Evolutionary conservation across 1,284 basidiomycete genomes (phyloP).

Genomic region (Apiotrichum laibachii): DNA sequence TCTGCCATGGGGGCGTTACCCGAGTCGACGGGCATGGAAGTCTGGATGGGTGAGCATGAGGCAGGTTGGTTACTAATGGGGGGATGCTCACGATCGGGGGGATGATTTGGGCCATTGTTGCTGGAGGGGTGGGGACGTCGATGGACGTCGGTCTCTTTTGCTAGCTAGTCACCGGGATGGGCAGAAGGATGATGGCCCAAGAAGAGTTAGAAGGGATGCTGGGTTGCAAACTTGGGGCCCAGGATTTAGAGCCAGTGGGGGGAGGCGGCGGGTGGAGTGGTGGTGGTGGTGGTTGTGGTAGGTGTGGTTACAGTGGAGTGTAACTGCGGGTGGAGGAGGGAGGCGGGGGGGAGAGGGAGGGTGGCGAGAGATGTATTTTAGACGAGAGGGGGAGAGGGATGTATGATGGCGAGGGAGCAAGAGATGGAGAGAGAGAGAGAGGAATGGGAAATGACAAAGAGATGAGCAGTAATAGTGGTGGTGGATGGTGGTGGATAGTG

Average conservation of each 20-base stretch:
- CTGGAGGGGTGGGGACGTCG: slow-evolving; percentile 8
- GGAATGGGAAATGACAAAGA: background rate
- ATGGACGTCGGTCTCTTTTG: background rate
- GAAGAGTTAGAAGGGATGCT: background rate
- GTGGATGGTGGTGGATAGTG: too few relatives aligned
- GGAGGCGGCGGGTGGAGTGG: background rate
- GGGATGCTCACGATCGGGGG: slow-evolving; percentile 38
- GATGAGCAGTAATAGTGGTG: background rate
- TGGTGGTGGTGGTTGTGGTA: background rate
- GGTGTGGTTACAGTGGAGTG: too few relatives aligned
- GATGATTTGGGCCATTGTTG: slow-evolving; percentile 46
- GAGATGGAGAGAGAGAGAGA: too few relatives aligned
- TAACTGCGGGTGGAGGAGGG: too few relatives aligned
- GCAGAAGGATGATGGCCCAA: background rate
- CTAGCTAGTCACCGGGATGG: too few relatives aligned
- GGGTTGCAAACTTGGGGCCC: background rate
- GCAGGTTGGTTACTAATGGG: background rate
- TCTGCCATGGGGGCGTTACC: slow-evolving; percentile 54
- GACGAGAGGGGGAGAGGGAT: background rate
- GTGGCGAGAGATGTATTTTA: too few relatives aligned
- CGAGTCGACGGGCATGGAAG: slow-evolving; percentile 48
- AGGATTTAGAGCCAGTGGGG: background rate
- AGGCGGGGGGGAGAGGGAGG: too few relatives aligned
- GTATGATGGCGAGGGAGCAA: background rate
- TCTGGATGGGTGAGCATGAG: slow-evolving; percentile 29